Evolutionary conservation across 768 basidiomycete genomes (phyloP).

Genomic region (Phaeotremella skinneri): DNA sequence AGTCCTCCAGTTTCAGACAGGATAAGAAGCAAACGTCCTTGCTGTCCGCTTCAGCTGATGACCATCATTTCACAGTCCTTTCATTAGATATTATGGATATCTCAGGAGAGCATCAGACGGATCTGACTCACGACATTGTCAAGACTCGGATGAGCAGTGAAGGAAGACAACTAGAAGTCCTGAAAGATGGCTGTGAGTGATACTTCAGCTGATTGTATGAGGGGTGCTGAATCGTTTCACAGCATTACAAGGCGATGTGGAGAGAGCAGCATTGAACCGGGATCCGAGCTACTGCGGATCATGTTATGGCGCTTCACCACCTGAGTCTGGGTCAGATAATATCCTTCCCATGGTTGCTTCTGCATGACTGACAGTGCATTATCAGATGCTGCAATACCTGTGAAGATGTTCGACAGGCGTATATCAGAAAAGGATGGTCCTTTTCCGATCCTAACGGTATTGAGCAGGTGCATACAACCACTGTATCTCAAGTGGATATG

Average conservation of each 20-base stretch:
- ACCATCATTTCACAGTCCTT: conserved; percentile 65
- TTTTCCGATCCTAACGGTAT: conserved; percentile 85
- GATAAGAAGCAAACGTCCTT: not conserved
- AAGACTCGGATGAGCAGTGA: conserved; percentile 71
- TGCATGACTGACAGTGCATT: conserved; percentile 26
- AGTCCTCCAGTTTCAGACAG: not conserved
- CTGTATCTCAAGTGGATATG: not conserved
- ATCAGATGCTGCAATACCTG: conserved; percentile 95
- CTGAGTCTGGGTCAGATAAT: conserved; percentile 41
- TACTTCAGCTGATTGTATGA: not conserved
- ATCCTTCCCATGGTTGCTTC: not conserved
- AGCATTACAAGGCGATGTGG: conserved; percentile 82
- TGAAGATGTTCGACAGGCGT: conserved; percentile 87
- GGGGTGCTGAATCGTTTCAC: conserved; percentile 33
- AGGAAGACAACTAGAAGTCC: conserved; percentile 59
- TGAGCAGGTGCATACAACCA: conserved; percentile 68
- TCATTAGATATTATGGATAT: conserved; percentile 98
- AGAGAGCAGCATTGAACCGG: conserved; percentile 52
- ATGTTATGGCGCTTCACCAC: conserved; percentile 76
- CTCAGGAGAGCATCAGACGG: conserved; percentile 85
- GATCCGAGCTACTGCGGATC: conserved; percentile 78
- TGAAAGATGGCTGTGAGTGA: conserved; percentile 39
- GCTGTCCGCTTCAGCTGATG: not conserved
- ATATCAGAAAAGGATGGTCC: conserved; percentile 91
- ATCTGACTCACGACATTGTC: conserved; percentile 80